Conservation (phyloP, 2,329 filamentous ascomycete genomes). For the Exophiala spinifera region DNA sequence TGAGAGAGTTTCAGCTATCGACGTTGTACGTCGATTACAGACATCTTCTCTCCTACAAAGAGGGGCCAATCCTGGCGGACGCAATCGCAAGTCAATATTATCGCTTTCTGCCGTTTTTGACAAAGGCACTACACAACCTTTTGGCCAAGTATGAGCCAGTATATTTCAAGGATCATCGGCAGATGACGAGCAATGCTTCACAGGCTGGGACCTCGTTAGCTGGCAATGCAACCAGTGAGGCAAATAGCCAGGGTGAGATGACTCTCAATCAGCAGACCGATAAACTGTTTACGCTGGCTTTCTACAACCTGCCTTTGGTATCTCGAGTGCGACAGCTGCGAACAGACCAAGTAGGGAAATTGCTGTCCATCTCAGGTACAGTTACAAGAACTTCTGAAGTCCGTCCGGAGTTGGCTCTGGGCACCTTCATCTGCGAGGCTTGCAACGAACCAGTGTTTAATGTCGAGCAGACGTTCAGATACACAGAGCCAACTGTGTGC, state of each 20-base stretch:
- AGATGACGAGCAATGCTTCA: constrained; percentile 72
- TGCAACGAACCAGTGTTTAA: constrained; percentile 84
- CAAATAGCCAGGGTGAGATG: constrained; percentile 62
- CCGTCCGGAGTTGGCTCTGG: constrained; percentile 84
- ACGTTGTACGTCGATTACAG: constrained; percentile 68
- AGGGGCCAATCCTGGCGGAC: constrained; percentile 63
- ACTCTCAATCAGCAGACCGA: constrained; percentile 93
- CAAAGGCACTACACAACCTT: constrained; percentile 82
- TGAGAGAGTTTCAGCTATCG: constrained; percentile 59
- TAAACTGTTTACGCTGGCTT: constrained; percentile 88
- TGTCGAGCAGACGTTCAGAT: constrained; percentile 95
- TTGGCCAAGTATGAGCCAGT: constrained; percentile 91
- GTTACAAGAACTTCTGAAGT: constrained; percentile 97
- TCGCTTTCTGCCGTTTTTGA: constrained; percentile 88
- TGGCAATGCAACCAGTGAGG: constrained; percentile 57
- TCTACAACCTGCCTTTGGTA: constrained; percentile 87
- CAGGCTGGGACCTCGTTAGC: constrained; percentile 64
- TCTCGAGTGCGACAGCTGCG: constrained; percentile 81
- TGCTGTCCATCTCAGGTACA: constrained; percentile 93
- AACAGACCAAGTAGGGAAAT: constrained; percentile 84
- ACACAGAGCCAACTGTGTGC: constrained; percentile 94
- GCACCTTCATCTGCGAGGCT: constrained; percentile 85
- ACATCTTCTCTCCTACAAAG: constrained; percentile 76
- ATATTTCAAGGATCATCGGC: constrained; percentile 90
- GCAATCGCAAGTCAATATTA: constrained; percentile 91